phyloP scores from a whole-genome alignment of 352 stramenopile genomes.

The Phytopythium ostracodes region DNA sequence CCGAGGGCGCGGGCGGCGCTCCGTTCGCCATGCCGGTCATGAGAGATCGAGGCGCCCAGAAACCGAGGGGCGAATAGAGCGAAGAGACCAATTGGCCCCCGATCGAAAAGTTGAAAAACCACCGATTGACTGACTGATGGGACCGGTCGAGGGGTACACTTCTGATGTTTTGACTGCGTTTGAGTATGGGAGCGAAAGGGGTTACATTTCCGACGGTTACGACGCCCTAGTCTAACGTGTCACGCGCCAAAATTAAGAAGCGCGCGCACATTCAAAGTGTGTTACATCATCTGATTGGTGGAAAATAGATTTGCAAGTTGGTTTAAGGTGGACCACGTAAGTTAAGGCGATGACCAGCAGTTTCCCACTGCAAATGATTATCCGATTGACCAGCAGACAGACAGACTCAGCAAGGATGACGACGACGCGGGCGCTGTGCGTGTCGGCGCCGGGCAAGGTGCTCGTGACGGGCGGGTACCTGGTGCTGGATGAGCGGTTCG shows the following conservation, averaged over 20 bases:
- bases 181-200: too few species aligned
- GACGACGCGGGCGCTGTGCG: constrained; percentile 22
- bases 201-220: too few species aligned
- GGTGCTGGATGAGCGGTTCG: constrained; percentile 90
- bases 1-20: background rate
- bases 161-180: background rate
- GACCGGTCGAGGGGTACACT: background rate
- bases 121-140: background rate
- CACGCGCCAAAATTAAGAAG: background rate
- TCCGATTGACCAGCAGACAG: background rate
- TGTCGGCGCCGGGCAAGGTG: constrained; percentile 96
- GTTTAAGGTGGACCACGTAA: background rate
- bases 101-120: background rate
- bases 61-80: background rate
- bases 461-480: constrained; percentile 95
- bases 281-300: too few species aligned
- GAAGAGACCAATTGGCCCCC: background rate
- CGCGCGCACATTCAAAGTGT: background rate
- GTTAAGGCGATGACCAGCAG: background rate
- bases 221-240: too few species aligned
- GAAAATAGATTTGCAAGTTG: too few species aligned
- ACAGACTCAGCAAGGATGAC: background rate
- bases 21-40: constrained; percentile 7
- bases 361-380: background rate
- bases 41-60: background rate